Percentiles rank a stretch among this genome's conserved stretches.
These are phyloP conservation scores for Globisporangium solare DNA, from an alignment of 352 stramenopile species.

Conservation along the genomic window DNA sequence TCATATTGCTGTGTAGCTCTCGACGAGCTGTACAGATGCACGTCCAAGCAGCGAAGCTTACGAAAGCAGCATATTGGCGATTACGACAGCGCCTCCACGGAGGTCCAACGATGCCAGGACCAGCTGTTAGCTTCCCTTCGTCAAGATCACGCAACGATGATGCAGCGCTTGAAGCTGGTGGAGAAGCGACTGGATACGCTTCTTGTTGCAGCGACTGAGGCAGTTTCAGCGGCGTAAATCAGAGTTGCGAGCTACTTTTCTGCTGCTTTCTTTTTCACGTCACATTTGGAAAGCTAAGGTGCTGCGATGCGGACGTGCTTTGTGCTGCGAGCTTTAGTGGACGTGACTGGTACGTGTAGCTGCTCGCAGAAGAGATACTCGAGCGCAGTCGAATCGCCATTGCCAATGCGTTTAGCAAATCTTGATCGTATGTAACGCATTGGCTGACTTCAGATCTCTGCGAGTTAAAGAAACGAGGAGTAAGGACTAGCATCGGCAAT, in stretches of 20 bases:
- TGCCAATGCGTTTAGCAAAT: slow-evolving; percentile 50
- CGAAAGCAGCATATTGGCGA: slow-evolving; percentile 39
- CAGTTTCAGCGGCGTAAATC: slow-evolving; percentile 11
- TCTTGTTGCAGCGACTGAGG: slow-evolving; percentile 7
- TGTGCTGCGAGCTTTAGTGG: slow-evolving; percentile 4
- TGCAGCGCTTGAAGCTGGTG: slow-evolving; percentile 31
- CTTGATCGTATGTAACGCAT: slow-evolving; percentile 40
- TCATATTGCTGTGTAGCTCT: slow-evolving; percentile 11
- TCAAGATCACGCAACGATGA: slow-evolving; percentile 34
- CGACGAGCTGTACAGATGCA: slow-evolving; percentile 26
- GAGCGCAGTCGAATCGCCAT: slow-evolving; percentile 47
- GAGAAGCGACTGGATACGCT: slow-evolving; percentile 42
- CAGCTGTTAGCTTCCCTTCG: slow-evolving; percentile 39
- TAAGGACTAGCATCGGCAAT: neutral
- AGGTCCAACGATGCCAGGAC: slow-evolving; percentile 41
- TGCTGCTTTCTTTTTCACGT: slow-evolving; percentile 9
- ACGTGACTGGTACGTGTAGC: slow-evolving; percentile 4
- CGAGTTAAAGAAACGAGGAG: neutral
- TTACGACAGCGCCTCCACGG: slow-evolving; percentile 34
- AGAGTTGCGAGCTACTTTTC: slow-evolving; percentile 1
- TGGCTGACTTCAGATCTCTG: slow-evolving; percentile 29
- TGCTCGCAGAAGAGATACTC: slow-evolving; percentile 13
- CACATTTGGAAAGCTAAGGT: slow-evolving; percentile 41
- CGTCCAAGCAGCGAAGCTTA: slow-evolving; percentile 40
- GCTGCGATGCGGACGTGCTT: slow-evolving; percentile 15